Percentiles rank a stretch among this genome's conserved stretches.
Conservation (phyloP, 352 stramenopile genomes). For the Globisporangium echinulatum region DNA sequence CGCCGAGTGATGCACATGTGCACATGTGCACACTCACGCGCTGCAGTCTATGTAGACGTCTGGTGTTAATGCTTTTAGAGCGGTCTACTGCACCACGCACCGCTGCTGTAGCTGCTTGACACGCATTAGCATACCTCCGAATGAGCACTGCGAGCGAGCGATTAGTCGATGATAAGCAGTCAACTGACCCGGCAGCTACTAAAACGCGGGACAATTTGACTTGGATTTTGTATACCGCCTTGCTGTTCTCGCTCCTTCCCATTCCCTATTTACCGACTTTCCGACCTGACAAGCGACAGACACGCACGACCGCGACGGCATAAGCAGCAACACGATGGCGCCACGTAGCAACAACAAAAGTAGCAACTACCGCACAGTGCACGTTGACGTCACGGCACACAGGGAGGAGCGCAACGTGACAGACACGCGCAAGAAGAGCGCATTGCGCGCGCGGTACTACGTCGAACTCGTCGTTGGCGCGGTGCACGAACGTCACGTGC, state of each 20-base stretch:
- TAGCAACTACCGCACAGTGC: slow-evolving; percentile 14
- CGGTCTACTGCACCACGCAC: no score
- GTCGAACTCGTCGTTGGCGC: slow-evolving; percentile 59
- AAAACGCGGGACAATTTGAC: background rate
- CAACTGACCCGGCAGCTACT: background rate
- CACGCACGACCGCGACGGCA: background rate
- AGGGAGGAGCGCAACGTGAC: slow-evolving; percentile 54
- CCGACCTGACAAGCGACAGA: background rate
- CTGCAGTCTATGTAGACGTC: no score
- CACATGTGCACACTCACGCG: no score
- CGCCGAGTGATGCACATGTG: background rate
- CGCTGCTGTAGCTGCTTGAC: no score
- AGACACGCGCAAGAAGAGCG: slow-evolving; percentile 33
- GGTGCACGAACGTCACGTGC: slow-evolving; percentile 41
- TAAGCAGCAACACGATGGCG: slow-evolving; percentile 1
- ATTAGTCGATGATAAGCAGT: no score
- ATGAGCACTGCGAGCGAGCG: no score
- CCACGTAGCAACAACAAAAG: slow-evolving; percentile 13
- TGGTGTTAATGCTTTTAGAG: no score
- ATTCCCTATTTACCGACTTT: background rate
- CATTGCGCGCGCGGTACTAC: slow-evolving; percentile 61
- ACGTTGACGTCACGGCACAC: slow-evolving; percentile 59
- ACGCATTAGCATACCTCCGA: no score
- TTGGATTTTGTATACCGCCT: background rate
- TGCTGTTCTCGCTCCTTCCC: background rate